Evolutionary conservation across 495 filamentous ascomycete genomes (phyloP), one percentile per base, ranked within the genome.

Genomic region (Trichoderma parareesei): DNA sequence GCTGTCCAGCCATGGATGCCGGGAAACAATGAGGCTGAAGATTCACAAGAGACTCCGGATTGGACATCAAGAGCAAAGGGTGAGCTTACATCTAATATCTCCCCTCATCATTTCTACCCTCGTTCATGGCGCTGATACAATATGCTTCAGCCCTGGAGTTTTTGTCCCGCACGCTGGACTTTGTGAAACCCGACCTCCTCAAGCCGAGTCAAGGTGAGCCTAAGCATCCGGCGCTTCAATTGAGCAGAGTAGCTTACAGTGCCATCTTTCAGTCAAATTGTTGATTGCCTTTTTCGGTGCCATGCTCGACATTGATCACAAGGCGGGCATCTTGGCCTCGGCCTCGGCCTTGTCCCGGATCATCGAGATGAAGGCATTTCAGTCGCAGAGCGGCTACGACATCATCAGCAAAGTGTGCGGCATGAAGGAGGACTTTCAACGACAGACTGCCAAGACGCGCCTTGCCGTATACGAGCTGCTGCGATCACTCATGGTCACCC

Each of bases 301-400:
- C 38, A 78, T 82, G 68, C 80, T 82, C 62, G 78, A 76, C 0
- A 77, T 76, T 64, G 79, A 82, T 63, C 79, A 81, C 69, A 80
- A 79, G 43, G 78, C 78, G 6, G 79, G 79, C 37, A 74, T 82
- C 64, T 75, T 75, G 9, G 77, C 79, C n/a, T 76, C 79, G 4
- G 68, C 76, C 38, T 77, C 79, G 65, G 80, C 79, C 1, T 66
- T 82, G n/a, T 72, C 70, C 7, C 72, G 76, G 10, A 72, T 83
- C 38, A 69, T 71, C 63, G 40, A 63, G 55, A 83, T 79, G 77
- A 78, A 76, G 57, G 66, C 64, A 42, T 83, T 83, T 73, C 76
- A 77, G 46, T 75, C 78, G 14, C 68, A 68, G 38, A 71, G 76
- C 46, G 80, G 74, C 13, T 62, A 68, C 64, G 71, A 74, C 55